Percentiles rank a stretch among this genome's conserved stretches.
Conservation (phyloP, 2,329 filamentous ascomycete genomes). For the Curvularia verruculosa region DNA sequence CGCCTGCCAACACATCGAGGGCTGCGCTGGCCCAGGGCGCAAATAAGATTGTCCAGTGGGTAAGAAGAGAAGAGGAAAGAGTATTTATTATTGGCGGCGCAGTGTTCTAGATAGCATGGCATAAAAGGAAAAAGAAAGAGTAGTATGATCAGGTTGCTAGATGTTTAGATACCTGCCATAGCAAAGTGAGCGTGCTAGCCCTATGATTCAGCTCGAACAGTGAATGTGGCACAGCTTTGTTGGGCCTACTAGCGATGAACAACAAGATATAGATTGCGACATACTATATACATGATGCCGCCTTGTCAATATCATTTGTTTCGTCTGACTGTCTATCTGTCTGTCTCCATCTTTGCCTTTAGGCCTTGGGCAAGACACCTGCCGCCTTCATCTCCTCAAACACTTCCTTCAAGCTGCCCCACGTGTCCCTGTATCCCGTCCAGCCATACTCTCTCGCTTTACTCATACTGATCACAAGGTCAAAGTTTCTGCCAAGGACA, state of each 20-base stretch:
- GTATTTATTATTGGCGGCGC: constrained; percentile 98
- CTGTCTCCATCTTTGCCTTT: neutral
- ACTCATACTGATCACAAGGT: constrained; percentile 52
- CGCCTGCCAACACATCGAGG: constrained; percentile 69
- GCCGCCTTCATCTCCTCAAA: constrained; percentile 47
- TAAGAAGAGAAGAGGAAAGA: constrained; percentile 87
- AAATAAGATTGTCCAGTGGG: constrained; percentile 90
- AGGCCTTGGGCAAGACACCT: constrained; percentile 20
- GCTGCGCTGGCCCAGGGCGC: constrained; percentile 80
- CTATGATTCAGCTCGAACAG: no score
- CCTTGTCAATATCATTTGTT: no score
- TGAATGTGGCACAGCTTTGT: no score
- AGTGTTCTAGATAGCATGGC: constrained; percentile 59
- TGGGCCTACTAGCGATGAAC: no score
- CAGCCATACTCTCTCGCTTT: constrained; percentile 56
- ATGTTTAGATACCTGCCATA: neutral
- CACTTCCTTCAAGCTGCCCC: constrained; percentile 47
- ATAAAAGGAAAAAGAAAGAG: neutral
- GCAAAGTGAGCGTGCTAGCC: neutral
- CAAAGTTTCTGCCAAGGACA: constrained; percentile 52
- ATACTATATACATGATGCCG: neutral
- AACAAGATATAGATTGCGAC: no score
- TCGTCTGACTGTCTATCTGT: no score
- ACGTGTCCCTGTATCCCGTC: constrained; percentile 48
- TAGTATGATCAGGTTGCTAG: neutral